A percentile compares a stretch with the other conserved stretches of the same genome.
Conservation (phyloP, 2,329 filamentous ascomycete genomes). For the Xylariaceae sp. region DNA sequence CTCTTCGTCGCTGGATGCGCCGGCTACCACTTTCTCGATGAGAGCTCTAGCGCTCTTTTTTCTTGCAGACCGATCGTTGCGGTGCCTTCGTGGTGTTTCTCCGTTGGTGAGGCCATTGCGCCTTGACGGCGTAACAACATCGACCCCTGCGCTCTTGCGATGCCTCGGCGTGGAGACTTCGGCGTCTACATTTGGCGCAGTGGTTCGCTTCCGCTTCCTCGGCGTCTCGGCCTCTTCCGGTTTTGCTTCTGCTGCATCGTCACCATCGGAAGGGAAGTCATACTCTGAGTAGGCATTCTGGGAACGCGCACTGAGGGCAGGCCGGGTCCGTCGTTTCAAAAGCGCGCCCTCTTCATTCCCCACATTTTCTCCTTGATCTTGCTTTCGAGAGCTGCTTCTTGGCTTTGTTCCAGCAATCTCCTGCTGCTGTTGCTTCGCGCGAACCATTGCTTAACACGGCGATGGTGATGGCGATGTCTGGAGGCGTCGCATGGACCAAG, state of each 20-base stretch:
- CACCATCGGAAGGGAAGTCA: conserved; percentile 30
- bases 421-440: conserved; percentile 23
- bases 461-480: background rate
- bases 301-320: background rate
- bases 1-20: conserved; percentile 63
- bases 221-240: conserved; percentile 20
- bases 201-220: conserved; percentile 18
- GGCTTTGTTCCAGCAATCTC: conserved; percentile 11
- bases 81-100: conserved; percentile 58
- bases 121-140: conserved; percentile 25
- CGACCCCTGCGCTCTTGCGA: conserved; percentile 19
- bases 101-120: conserved; percentile 28
- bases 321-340: conserved; percentile 19
- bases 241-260: conserved; percentile 6
- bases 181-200: conserved; percentile 7
- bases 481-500: background rate
- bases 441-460: conserved; percentile 22
- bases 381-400: conserved; percentile 23
- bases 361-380: conserved; percentile 18
- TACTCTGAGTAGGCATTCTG: conserved; percentile 22
- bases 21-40: conserved; percentile 64
- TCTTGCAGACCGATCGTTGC: conserved; percentile 77
- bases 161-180: conserved; percentile 22
- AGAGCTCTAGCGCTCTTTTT: conserved; percentile 76
- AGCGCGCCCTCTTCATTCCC: conserved; percentile 17